Evolutionary conservation across 371 early-diverging fungal genomes (phyloP).

Genomic region (Thermomucor indicae-seudaticae): DNA sequence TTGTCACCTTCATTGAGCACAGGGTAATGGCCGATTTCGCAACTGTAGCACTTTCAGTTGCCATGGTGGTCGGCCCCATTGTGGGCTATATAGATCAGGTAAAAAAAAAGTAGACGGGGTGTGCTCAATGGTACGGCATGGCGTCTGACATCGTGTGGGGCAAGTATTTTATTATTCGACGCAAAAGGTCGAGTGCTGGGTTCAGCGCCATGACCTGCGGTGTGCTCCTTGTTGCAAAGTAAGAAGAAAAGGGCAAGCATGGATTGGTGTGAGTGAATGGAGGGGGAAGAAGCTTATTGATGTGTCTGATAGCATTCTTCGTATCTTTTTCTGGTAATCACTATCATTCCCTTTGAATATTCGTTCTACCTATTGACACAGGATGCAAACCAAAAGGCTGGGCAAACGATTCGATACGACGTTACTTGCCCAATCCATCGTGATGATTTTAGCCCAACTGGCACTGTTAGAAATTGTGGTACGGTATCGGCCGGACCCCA

Average conservation of each 20-base stretch:
- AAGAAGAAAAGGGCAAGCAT: constrained; percentile 1
- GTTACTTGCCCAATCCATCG: constrained; percentile 55
- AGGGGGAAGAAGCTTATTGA: neutral
- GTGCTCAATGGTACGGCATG: neutral
- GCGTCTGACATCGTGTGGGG: neutral
- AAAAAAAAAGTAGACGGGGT: neutral
- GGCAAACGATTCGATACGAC: constrained; percentile 58
- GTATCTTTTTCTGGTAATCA: constrained; percentile 18
- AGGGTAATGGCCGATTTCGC: constrained; percentile 10
- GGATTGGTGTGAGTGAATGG: neutral
- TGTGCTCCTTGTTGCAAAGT: constrained; percentile 25
- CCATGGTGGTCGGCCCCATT: constrained; percentile 23
- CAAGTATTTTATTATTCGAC: constrained; percentile 20
- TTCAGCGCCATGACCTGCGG: constrained; percentile 25
- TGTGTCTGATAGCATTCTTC: constrained; percentile 8
- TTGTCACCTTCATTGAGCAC: neutral
- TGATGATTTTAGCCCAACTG: constrained; percentile 58
- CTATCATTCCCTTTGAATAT: too few relatives aligned
- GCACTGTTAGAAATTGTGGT: constrained; percentile 46
- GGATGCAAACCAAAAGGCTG: constrained; percentile 20
- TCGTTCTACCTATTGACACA: too few relatives aligned
- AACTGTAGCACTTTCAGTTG: constrained; percentile 10
- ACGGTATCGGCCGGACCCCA: constrained; percentile 18
- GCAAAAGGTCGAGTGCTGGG: constrained; percentile 19
- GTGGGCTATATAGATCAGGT: constrained; percentile 24